Evolutionary conservation across 768 basidiomycete genomes (phyloP).

Genomic region (Ephemerocybe angulata): DNA sequence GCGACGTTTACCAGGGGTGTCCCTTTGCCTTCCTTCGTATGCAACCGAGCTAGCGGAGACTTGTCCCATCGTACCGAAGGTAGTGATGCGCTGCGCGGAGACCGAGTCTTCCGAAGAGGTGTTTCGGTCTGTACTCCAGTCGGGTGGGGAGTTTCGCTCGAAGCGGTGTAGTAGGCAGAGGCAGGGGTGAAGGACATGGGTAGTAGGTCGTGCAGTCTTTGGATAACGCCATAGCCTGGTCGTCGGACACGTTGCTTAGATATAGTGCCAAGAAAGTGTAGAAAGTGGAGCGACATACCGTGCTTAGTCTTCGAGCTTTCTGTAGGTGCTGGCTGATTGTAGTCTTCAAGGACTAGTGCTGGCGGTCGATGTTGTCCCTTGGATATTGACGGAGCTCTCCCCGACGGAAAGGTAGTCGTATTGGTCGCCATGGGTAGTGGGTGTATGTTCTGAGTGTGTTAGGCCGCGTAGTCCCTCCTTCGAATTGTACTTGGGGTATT

Average conservation of each 20-base stretch:
- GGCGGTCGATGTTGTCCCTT: not conserved
- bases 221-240: not conserved
- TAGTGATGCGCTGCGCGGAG: not conserved
- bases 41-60: not conserved
- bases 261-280: not conserved
- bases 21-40: not conserved
- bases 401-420: not conserved
- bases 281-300: not conserved
- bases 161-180: not conserved
- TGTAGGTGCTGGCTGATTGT: not conserved
- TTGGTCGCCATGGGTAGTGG: not conserved
- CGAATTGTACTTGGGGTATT: no score
- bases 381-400: not conserved
- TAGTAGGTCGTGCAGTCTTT: not conserved
- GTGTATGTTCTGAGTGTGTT: not conserved
- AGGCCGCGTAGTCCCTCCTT: not conserved
- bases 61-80: slow-evolving; percentile 3
- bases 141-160: not conserved
- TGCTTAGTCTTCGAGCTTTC: not conserved
- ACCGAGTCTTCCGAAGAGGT: not conserved
- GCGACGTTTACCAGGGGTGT: not conserved
- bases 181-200: not conserved
- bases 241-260: not conserved
- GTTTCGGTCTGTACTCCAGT: not conserved
- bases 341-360: not conserved